These are phyloP conservation scores for Chamaecrista fasciculata DNA, from an alignment of 306 rosid genomes.

Conservation along the genomic window DNA sequence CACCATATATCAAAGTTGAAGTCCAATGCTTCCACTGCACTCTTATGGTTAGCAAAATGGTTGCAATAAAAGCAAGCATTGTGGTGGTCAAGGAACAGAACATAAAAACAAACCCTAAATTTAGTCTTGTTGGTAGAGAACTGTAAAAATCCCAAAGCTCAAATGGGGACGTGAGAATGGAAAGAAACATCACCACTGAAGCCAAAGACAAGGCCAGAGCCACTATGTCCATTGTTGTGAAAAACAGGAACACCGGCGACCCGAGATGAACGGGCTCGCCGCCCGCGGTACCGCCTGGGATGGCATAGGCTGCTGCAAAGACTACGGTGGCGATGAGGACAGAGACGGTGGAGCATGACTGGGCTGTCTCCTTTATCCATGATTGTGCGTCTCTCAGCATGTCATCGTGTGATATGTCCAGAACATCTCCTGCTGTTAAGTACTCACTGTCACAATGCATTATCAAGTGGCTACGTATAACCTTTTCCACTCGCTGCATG, in stretches of 20 bases:
- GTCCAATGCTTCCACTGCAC: conserved; percentile 15
- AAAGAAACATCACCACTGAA: conserved; percentile 45
- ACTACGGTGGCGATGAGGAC: conserved; percentile 37
- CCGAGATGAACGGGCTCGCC: background rate
- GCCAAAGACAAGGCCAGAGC: conserved; percentile 33
- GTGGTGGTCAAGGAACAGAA: conserved; percentile 34
- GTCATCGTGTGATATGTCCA: background rate
- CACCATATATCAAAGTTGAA: conserved; percentile 4
- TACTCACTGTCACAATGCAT: background rate
- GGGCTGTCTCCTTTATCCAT: conserved; percentile 25
- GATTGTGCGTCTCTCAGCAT: conserved; percentile 25
- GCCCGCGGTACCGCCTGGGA: conserved; percentile 17
- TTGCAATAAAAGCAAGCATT: conserved; percentile 37
- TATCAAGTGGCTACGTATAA: background rate
- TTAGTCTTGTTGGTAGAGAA: conserved; percentile 32
- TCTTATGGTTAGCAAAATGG: conserved; percentile 21
- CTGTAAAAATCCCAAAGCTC: conserved; percentile 21
- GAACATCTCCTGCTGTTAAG: conserved; percentile 4
- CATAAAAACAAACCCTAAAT: conserved; percentile 24
- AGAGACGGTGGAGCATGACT: conserved; percentile 33
- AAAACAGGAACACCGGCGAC: conserved; percentile 27
- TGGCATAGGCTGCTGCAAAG: conserved; percentile 33
- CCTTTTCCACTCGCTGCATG: conserved; percentile 27
- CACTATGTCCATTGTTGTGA: conserved; percentile 32
- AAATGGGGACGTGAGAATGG: conserved; percentile 31